Evolutionary conservation across 2,329 filamentous ascomycete species (phyloP), one percentile per base, ranked within the genome.

Genomic region (Sporothrix globosa): DNA sequence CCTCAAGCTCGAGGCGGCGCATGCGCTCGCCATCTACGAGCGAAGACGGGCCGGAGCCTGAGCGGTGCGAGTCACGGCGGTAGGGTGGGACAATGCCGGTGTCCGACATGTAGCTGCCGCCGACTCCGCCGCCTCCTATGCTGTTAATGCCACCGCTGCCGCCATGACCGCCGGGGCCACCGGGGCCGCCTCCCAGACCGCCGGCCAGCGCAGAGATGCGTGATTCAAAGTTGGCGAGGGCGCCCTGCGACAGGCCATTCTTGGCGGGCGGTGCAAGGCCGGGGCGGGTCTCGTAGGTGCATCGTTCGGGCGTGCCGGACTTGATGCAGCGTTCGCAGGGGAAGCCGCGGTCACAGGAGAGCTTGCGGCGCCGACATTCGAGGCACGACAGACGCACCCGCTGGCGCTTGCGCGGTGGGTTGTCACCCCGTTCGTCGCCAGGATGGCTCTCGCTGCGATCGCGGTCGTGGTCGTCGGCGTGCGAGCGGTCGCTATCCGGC

Each of bases 241-340:
- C 79, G 27, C 74, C 75, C 66, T 77, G 77, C 13, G 77, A 77
- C 72, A 86, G 79, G 75, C 84, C 83, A 69, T 84, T 85, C 79
- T 83, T 86, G 74, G 75, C 77, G 70, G 74, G 77, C 17, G 75
- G 79, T n/a, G 74, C 77, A 61, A 77, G 74, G 39, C 81, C 81
- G 24, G 81, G 81, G 48, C 81, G 77, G 41, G 85, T 84, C 77
- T 88, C 86, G 75, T 88, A 88, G 73, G 83, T 86, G 78, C 86
- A 88, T 19, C 84, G 82, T 67, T 88, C 86, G 24, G 86, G 83
- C 39, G 86, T 88, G 75, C 86, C 86, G 72, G 86, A 88, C 79
- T 88, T 88, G 77, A 88, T 82, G 77, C 87, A 89, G 61, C 87
- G 84, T 77, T 88, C 86, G 76, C 87, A 89, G 30, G 87, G 87